Conservation (phyloP, 202 grass and related monocot genomes). For the Zoysia matrella region DNA sequence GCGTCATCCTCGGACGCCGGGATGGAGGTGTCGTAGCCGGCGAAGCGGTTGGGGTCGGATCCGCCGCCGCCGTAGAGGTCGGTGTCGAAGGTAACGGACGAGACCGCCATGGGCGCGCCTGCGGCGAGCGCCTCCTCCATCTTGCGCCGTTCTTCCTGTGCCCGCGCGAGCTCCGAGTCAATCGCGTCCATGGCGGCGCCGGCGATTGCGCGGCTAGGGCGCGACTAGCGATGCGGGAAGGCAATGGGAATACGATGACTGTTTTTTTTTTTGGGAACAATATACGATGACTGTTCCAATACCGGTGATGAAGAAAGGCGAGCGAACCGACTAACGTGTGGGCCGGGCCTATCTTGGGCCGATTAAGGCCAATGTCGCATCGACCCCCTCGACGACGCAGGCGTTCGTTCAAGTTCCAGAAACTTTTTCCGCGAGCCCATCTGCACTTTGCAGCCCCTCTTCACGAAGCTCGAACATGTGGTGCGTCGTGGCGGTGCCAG, state of each 20-base stretch:
- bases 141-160: no score
- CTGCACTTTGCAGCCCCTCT: neutral
- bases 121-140: conserved; percentile 16
- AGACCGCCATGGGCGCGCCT: conserved; percentile 63
- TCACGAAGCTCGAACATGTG: neutral
- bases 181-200: conserved; percentile 63
- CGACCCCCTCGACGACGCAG: neutral
- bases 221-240: neutral
- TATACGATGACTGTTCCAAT: neutral
- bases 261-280: neutral
- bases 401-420: conserved; percentile 9
- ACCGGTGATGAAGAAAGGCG: neutral
- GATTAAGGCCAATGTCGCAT: neutral
- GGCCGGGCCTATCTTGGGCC: neutral
- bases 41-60: no score
- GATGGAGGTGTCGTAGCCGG: no score
- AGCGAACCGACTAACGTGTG: neutral
- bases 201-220: neutral
- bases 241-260: neutral
- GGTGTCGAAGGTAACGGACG: conserved; percentile 82
- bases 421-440: conserved; percentile 13
- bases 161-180: conserved; percentile 72
- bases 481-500: neutral
- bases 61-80: conserved; percentile 86
- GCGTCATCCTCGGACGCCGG: conserved; percentile 66